Evolutionary conservation across 2,329 filamentous ascomycete species (phyloP), one percentile per base, ranked within the genome.

Genomic region (Hymenoscyphus occultus): DNA sequence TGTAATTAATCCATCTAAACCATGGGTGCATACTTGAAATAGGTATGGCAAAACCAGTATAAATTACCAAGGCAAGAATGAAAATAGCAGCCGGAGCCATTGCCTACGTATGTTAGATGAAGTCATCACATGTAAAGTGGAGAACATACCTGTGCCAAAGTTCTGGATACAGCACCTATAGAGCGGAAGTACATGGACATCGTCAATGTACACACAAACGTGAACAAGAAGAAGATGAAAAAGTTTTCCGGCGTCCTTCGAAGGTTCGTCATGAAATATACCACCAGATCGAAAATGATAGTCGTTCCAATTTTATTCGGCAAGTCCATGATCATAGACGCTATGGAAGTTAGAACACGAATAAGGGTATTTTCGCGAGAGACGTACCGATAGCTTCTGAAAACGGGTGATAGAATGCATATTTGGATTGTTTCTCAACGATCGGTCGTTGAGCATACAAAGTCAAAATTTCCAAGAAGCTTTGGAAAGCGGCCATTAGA

Each of bases 181-280:
- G 87, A 90, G 63, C 92, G 86, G 84, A 96, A 96, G 68, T 94
- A 83, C 88, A 93, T 93, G 90, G 71, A 74, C 91, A 95, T 94
- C 71, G 85, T 83, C 54, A 75, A 35, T 7, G 68, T 71, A 28
- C 69, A 64, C 45, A 70, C 59, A 63, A 76, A 75, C 0, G 67
- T 70, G 57, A 75, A 72, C 10, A 73, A 56, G 9, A 73, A 39
- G 83, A 92, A 96, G 80, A 92, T 90, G 82, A 97, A 97, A 81
- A 95, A 97, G 0, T 88, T 79, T 0, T 89, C 90, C 0, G 90
- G 80, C 69, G 90, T 87, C 61, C 91, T 84, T 63, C 90, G 85
- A 48, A 97, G 80, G 68, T 93, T 90, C 0, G 90, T 89, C 86
- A 97, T 89, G 77, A 97, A 97, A 79, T 97, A 97, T 1, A 97